These are phyloP conservation scores for Phialophora macrospora DNA, from an alignment of 2,329 filamentous ascomycete species.

Conservation along the genomic window DNA sequence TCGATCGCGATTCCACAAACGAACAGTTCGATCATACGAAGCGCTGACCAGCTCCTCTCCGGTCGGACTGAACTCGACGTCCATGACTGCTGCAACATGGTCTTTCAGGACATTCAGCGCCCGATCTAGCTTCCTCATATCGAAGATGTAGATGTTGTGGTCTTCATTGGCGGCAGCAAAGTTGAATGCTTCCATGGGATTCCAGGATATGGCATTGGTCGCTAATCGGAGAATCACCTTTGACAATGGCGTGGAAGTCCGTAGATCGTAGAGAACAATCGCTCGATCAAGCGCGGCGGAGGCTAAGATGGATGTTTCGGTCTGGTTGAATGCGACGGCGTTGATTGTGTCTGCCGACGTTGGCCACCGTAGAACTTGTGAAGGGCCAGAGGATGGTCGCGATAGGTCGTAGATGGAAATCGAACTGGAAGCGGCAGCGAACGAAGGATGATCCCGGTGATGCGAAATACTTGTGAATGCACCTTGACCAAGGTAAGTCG, in stretches of 20 bases:
- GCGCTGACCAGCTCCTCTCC: constrained; percentile 92
- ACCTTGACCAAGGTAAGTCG: constrained; percentile 81
- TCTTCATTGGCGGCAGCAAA: constrained; percentile 93
- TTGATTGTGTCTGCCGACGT: constrained; percentile 89
- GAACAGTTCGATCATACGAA: constrained; percentile 84
- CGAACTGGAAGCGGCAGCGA: constrained; percentile 74
- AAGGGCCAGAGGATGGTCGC: constrained; percentile 74
- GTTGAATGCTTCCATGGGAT: constrained; percentile 96
- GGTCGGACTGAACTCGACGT: constrained; percentile 92
- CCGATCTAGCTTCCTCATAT: constrained; percentile 87
- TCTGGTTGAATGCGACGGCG: constrained; percentile 85
- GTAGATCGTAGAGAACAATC: constrained; percentile 87
- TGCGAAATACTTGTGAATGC: constrained; percentile 85
- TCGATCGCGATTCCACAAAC: constrained; percentile 78
- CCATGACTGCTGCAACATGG: constrained; percentile 91
- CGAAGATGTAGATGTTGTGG: constrained; percentile 90
- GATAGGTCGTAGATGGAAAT: constrained; percentile 90
- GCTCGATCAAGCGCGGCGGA: constrained; percentile 84
- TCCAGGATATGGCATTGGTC: constrained; percentile 85
- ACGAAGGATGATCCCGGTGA: constrained; percentile 76
- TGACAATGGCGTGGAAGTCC: constrained; percentile 80
- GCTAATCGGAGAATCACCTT: constrained; percentile 82
- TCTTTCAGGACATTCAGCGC: constrained; percentile 89
- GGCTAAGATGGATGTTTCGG: constrained; percentile 87
- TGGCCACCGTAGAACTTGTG: constrained; percentile 84